Percentiles rank a stretch among this genome's conserved stretches.
phyloP scores from a whole-genome alignment of 2,329 filamentous ascomycete genomes.

The Cercospora sesami region DNA sequence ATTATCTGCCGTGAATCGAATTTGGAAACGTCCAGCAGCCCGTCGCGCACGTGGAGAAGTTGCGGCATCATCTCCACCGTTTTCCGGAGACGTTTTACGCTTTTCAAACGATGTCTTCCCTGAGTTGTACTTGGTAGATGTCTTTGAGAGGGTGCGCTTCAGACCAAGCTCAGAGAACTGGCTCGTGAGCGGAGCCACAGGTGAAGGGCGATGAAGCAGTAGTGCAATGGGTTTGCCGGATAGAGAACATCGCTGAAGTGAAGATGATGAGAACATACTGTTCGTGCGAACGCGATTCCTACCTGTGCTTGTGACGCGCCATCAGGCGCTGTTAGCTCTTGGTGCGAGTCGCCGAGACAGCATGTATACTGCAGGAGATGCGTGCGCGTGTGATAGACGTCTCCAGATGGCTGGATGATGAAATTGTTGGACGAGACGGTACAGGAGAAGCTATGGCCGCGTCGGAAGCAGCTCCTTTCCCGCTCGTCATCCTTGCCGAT shows the following conservation, averaged over 20 bases:
- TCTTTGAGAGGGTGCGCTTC: background rate
- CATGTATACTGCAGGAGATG: background rate
- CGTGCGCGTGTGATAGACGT: background rate
- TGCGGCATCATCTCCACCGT: background rate
- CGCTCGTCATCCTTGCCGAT: background rate
- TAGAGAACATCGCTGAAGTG: background rate
- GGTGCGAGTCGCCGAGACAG: background rate
- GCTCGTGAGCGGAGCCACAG: background rate
- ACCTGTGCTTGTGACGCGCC: background rate
- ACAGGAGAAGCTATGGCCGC: background rate
- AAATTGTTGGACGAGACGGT: background rate
- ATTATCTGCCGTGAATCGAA: background rate
- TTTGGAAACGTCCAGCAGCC: background rate
- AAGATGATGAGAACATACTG: background rate
- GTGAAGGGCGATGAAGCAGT: background rate
- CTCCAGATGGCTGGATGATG: background rate
- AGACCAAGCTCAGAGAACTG: background rate
- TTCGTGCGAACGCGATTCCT: background rate
- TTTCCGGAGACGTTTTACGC: background rate
- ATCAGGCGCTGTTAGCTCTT: background rate
- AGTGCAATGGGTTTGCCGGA: background rate
- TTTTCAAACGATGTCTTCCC: background rate
- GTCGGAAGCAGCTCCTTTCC: constrained; percentile 1
- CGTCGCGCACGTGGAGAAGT: background rate
- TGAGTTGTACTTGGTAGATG: background rate